A percentile compares a stretch with the other conserved stretches of the same genome.
Evolutionary conservation across 345 rosid species (phyloP).

Genomic region (Trapa bicornis): DNA sequence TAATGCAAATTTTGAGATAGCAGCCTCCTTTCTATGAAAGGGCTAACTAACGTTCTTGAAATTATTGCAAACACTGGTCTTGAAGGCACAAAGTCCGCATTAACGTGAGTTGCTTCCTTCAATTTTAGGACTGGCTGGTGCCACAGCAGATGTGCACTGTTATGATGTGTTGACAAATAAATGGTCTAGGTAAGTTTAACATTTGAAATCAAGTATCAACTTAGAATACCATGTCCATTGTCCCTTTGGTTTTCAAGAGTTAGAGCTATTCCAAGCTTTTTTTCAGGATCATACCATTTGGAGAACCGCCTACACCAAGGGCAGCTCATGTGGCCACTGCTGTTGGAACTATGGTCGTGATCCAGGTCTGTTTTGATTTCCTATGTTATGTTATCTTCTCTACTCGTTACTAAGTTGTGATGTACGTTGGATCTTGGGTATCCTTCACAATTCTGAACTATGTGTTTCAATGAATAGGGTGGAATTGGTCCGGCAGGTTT

Average conservation of each 20-base stretch:
- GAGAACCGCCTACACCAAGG: constrained; percentile 98
- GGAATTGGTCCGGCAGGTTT: constrained; percentile 99
- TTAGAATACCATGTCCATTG: background rate
- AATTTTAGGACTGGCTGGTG: constrained; percentile 87
- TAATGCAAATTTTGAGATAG: background rate
- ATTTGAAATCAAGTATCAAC: background rate
- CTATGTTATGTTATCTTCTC: constrained; percentile 4
- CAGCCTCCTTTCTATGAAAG: background rate
- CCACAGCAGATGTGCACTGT: constrained; percentile 97
- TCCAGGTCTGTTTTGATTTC: constrained; percentile 57
- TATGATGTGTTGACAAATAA: constrained; percentile 85
- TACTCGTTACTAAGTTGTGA: constrained; percentile 6
- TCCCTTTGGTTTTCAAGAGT: background rate
- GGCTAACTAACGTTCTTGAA: background rate
- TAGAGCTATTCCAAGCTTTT: constrained; percentile 8
- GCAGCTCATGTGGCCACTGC: constrained; percentile 99
- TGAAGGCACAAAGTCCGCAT: background rate
- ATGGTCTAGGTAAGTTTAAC: constrained; percentile 72
- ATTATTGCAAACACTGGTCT: background rate
- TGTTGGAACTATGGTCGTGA: constrained; percentile 98
- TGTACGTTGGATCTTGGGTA: background rate
- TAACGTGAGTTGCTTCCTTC: constrained; percentile 8
- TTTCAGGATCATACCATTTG: constrained; percentile 76
- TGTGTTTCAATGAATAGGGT: constrained; percentile 44
- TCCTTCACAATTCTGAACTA: constrained; percentile 1